These are phyloP conservation scores for Capillidium heterosporum DNA, from an alignment of 371 early-diverging fungal genomes.

Conservation along the genomic window DNA sequence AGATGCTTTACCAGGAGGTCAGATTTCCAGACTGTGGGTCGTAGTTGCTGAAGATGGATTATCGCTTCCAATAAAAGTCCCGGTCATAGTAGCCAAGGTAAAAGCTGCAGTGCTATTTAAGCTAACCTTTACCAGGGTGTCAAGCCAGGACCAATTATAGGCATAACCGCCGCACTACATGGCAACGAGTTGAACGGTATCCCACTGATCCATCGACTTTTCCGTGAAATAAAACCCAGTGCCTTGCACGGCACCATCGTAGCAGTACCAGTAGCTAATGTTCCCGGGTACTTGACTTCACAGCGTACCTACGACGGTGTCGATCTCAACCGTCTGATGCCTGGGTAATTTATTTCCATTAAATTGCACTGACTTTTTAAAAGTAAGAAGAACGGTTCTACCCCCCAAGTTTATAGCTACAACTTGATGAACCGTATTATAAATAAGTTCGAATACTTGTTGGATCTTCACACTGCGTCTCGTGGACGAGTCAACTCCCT, in stretches of 20 bases:
- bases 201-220: constrained; percentile 69
- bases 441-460: constrained; percentile 56
- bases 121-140: constrained; percentile 12
- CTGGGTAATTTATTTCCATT: constrained; percentile 29
- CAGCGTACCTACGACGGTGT: constrained; percentile 69
- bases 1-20: constrained; percentile 22
- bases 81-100: constrained; percentile 39
- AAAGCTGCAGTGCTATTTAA: neutral
- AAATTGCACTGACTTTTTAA: neutral
- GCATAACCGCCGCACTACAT: constrained; percentile 58
- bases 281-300: constrained; percentile 62
- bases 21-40: constrained; percentile 32
- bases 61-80: constrained; percentile 32
- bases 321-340: constrained; percentile 75
- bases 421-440: constrained; percentile 62
- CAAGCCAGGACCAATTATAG: constrained; percentile 27
- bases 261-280: constrained; percentile 74
- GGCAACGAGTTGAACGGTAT: constrained; percentile 88
- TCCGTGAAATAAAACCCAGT: constrained; percentile 52
- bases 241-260: constrained; percentile 67
- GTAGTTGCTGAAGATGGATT: constrained; percentile 37
- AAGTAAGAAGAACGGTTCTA: constrained; percentile 41
- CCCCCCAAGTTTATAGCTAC: constrained; percentile 66
- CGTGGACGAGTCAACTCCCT: constrained; percentile 71
- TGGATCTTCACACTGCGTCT: constrained; percentile 79